Conservation (phyloP, 768 basidiomycete species). For the Agrocybe chaxingu region DNA sequence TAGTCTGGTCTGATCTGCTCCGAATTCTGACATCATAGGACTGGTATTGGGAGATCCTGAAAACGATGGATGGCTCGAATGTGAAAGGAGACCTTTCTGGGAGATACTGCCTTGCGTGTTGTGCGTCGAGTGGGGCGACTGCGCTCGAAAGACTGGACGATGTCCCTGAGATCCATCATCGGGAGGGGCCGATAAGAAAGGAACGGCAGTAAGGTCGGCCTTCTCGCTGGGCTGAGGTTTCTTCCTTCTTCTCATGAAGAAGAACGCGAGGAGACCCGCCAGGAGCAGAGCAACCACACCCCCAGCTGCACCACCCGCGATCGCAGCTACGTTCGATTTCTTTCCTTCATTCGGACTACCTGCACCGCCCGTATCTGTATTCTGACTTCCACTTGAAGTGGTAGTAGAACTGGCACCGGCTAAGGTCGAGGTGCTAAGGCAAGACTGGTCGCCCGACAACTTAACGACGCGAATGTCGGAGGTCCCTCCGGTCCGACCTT, state of each 20-base stretch:
- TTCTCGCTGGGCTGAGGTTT: background rate
- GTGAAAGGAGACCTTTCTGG: too few species aligned
- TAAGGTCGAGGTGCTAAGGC: slow-evolving; percentile 9
- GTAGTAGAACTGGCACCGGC: background rate
- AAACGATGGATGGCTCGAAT: too few species aligned
- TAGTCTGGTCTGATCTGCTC: too few species aligned
- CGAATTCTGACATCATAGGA: too few species aligned
- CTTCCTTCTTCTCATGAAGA: slow-evolving; percentile 1
- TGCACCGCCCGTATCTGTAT: background rate
- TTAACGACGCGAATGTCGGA: slow-evolving; percentile 17
- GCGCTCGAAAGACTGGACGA: too few species aligned
- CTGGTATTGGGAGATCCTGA: too few species aligned
- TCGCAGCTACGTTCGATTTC: background rate
- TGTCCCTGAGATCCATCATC: too few species aligned
- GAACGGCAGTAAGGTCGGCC: background rate
- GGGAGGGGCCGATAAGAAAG: too few species aligned
- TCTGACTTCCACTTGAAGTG: background rate
- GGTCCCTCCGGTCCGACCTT: slow-evolving; percentile 21
- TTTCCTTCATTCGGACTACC: background rate
- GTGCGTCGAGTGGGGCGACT: too few species aligned
- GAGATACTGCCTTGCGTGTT: too few species aligned
- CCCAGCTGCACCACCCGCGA: slow-evolving; percentile 6
- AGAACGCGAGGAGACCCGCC: background rate
- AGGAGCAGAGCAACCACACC: background rate
- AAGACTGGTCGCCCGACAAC: slow-evolving; percentile 19